Base-by-base conservation (phyloP, 2,329 filamentous ascomycete species). In the Aspergillus tamarii region DNA sequence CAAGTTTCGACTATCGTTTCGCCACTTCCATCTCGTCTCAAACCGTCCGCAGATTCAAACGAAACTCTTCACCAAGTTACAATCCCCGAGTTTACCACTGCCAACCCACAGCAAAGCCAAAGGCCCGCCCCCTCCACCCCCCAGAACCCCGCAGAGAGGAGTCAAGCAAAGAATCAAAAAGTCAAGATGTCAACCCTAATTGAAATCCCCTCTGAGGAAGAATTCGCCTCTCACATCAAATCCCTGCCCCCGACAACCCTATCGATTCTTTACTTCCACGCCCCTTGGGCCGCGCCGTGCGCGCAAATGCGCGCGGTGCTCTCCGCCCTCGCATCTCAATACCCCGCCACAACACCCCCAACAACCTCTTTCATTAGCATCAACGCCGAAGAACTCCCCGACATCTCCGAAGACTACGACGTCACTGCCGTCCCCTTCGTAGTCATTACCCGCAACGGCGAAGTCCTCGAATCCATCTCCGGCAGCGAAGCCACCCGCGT, bases 201-300 rank as follows among this genome's bases (percentile, higher is more conserved):
- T 68, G 91, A 96, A 74, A 90, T 97, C 80, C 86, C 88, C 71
- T 88, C 86, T 71, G 88, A 93, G 73, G 82, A 85, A 70, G 88
- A 89, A 72, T 97, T 95, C 88, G 84, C 89, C 69, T 81, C 87
- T 69, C 85, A 91, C 74, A 83, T 92, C 66, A 83, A 84, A 66
- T 84, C 87, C 48, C 84, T 94, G 16, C 87, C 91, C 12, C 75
- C 89, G 2, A 86, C 89, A 19, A 88, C 91, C 19, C 87, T 97
- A 64, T 85, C 94, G 67, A 85, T 97, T 74, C 88, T 96, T 75
- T 97, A 94, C 77, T 99, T 99, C 84, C 91, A 98, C 78, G 93
- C 95, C 23, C 91, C 94, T 69, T 99, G 95, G 95, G 95, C 95
- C 34, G 93, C 93, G 64, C 95, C 95, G 53, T 98, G 95, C 84